Evolutionary conservation across 768 basidiomycete genomes (phyloP).

Genomic region (Trametes cingulata): DNA sequence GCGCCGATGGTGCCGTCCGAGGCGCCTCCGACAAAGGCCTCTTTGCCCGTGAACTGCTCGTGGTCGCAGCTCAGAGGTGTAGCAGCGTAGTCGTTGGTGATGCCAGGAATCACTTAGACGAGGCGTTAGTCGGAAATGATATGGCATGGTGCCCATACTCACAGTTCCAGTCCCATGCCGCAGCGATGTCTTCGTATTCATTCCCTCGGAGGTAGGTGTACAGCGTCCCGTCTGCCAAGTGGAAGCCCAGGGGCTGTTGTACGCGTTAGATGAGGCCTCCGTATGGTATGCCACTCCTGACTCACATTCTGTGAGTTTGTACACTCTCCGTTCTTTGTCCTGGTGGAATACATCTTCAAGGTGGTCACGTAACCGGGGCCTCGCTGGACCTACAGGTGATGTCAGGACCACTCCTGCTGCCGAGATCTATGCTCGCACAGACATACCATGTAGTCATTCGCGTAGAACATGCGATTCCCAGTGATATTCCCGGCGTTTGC

Average conservation of each 20-base stretch:
- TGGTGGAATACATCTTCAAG: slow-evolving; percentile 59
- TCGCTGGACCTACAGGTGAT: slow-evolving; percentile 53
- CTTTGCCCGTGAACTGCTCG: slow-evolving; percentile 45
- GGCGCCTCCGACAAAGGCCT: slow-evolving; percentile 65
- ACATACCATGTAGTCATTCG: slow-evolving; percentile 68
- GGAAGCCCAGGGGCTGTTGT: slow-evolving; percentile 66
- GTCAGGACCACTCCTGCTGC: not conserved
- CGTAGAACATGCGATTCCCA: slow-evolving; percentile 67
- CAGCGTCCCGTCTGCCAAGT: slow-evolving; percentile 63
- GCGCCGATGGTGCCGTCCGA: slow-evolving; percentile 58
- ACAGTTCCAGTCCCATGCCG: slow-evolving; percentile 73
- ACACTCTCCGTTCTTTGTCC: slow-evolving; percentile 65
- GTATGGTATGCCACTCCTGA: too few relatives aligned
- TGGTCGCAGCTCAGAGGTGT: slow-evolving; percentile 53
- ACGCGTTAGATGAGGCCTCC: too few relatives aligned
- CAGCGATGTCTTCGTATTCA: slow-evolving; percentile 75
- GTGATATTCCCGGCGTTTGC: slow-evolving; percentile 55
- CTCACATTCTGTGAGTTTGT: slow-evolving; percentile 62
- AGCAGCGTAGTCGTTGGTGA: slow-evolving; percentile 60
- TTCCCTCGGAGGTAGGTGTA: slow-evolving; percentile 65
- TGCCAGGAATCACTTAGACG: slow-evolving; percentile 60
- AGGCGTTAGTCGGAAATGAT: not conserved
- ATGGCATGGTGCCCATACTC: not conserved
- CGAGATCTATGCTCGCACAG: not conserved
- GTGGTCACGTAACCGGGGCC: slow-evolving; percentile 60